phyloP scores from a whole-genome alignment of 2,329 filamentous ascomycete genomes.

The Botrytis aclada region DNA sequence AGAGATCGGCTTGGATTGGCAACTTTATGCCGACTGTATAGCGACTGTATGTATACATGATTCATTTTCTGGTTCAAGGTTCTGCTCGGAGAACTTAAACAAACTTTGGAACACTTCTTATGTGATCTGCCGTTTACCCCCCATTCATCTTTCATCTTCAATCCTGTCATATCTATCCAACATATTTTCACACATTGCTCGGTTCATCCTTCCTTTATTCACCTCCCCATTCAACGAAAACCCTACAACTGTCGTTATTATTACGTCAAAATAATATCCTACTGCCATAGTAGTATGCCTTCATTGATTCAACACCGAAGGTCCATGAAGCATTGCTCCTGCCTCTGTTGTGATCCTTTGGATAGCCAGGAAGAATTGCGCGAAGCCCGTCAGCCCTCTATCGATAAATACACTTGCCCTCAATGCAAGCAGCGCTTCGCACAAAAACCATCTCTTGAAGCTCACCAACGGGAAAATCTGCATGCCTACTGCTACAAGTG shows the following conservation, averaged over 20 bases:
- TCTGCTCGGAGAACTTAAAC: not conserved
- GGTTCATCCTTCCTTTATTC: not conserved
- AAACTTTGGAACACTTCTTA: not conserved
- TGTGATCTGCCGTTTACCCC: not conserved
- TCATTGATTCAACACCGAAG: constrained; percentile 23
- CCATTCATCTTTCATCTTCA: not conserved
- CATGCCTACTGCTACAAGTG: constrained; percentile 23
- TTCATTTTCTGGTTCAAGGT: not conserved
- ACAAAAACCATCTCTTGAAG: constrained; percentile 22
- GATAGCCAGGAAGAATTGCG: constrained; percentile 21
- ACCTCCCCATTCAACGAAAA: not conserved
- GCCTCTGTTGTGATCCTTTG: constrained; percentile 18
- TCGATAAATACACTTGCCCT: constrained; percentile 22
- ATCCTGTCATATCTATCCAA: not conserved
- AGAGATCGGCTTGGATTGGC: not conserved
- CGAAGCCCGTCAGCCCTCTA: constrained; percentile 22
- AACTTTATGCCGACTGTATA: not conserved
- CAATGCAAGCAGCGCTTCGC: constrained; percentile 22
- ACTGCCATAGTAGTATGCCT: constrained; percentile 18
- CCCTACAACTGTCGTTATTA: constrained; percentile 17
- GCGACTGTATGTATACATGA: not conserved
- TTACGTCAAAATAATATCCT: constrained; percentile 1
- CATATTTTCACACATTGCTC: not conserved
- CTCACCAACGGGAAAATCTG: constrained; percentile 20
- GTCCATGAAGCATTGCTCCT: constrained; percentile 23